phyloP scores from a whole-genome alignment of 345 rosid species.

The Rhizophora mangle region DNA sequence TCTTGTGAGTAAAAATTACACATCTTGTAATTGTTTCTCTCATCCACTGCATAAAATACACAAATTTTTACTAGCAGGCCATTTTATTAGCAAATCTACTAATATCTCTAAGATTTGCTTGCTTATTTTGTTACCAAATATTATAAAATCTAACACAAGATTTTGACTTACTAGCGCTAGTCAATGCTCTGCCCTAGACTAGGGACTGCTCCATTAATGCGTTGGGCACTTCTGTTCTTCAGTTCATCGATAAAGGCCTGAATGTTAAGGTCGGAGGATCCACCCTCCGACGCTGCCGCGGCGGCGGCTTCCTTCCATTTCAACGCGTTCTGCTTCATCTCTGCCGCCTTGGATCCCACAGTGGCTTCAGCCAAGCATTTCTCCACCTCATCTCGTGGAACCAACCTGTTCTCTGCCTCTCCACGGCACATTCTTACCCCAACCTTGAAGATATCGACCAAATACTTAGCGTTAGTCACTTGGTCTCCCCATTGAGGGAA shows the following conservation, averaged over 20 bases:
- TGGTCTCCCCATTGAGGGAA: slow-evolving; percentile 92
- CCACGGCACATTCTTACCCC: slow-evolving; percentile 74
- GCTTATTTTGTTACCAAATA: too few species aligned
- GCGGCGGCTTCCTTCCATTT: slow-evolving; percentile 68
- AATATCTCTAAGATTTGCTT: too few species aligned
- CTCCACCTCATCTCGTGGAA: slow-evolving; percentile 61
- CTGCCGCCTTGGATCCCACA: slow-evolving; percentile 47
- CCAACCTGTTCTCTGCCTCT: slow-evolving; percentile 48
- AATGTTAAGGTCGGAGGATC: slow-evolving; percentile 61
- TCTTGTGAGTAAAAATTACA: too few species aligned
- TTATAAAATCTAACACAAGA: too few species aligned
- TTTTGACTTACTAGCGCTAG: too few species aligned
- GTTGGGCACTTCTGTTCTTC: slow-evolving; percentile 22
- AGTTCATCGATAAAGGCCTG: slow-evolving; percentile 62
- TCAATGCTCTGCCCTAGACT: background rate
- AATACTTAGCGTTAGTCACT: slow-evolving; percentile 64
- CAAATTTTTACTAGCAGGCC: too few species aligned
- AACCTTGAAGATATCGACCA: slow-evolving; percentile 54
- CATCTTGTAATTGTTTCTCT: too few species aligned
- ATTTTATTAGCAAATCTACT: too few species aligned
- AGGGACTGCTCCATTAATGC: too few species aligned
- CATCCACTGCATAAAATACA: too few species aligned
- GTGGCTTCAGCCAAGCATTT: slow-evolving; percentile 57
- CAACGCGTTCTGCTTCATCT: slow-evolving; percentile 55
- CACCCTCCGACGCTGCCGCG: slow-evolving; percentile 67